These are phyloP conservation scores for Lipomyces sp. DNA, from an alignment of 805 yeast species.

Conservation along the genomic window DNA sequence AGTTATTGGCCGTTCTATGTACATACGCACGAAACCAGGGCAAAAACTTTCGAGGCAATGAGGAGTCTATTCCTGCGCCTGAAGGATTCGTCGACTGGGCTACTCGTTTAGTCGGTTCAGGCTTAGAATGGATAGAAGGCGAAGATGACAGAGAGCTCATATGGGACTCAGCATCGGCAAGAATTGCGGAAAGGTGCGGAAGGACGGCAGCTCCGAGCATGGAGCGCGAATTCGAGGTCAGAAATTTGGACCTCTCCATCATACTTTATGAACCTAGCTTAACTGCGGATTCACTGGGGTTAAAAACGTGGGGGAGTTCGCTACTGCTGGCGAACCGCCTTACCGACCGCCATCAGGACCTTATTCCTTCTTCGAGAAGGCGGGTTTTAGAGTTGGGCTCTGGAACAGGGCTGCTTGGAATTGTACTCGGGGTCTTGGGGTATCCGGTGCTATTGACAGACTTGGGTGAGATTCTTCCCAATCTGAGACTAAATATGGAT, in stretches of 20 bases:
- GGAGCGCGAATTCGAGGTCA: conserved; percentile 60
- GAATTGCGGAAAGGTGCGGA: conserved; percentile 84
- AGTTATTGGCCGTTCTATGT: conserved; percentile 5
- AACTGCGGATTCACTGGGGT: conserved; percentile 84
- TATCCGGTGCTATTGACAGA: conserved; percentile 66
- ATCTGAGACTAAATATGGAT: conserved; percentile 62
- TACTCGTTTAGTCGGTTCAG: conserved; percentile 26
- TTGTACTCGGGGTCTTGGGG: conserved; percentile 64
- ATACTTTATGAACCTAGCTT: conserved; percentile 79
- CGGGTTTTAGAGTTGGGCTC: conserved; percentile 76
- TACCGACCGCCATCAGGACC: conserved; percentile 40
- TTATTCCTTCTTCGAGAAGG: conserved; percentile 37
- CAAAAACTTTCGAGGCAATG: conserved; percentile 14
- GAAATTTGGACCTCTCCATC: conserved; percentile 39
- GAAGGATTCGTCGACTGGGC: conserved; percentile 30
- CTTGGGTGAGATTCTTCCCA: conserved; percentile 73
- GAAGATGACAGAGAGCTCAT: conserved; percentile 48
- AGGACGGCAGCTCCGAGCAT: conserved; percentile 79
- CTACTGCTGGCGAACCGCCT: conserved; percentile 66
- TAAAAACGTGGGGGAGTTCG: conserved; percentile 97
- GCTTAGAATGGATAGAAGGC: conserved; percentile 21
- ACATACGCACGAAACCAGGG: conserved; percentile 4
- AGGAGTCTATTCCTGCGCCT: conserved; percentile 7
- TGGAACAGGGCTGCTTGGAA: conserved; percentile 92
- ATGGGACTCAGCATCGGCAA: conserved; percentile 59